Evolutionary conservation across 1,284 basidiomycete genomes (phyloP), one percentile per base, ranked within the genome.

Genomic region (Veloporphyrellus conicus): DNA sequence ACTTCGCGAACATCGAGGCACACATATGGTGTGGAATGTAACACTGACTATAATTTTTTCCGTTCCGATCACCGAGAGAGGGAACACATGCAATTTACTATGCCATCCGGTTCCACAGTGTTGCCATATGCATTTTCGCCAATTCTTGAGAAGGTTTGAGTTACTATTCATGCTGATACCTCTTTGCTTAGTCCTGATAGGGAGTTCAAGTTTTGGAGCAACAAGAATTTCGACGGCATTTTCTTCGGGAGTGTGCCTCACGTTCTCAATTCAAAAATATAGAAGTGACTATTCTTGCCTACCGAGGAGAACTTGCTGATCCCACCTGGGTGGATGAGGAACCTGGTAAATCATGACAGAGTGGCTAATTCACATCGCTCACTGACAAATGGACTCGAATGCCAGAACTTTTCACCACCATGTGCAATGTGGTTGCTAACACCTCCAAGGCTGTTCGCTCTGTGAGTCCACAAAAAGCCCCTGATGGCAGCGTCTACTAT

Each of bases 1-100:
- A 66, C 71, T 8, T 68, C 69, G 0, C 63, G 78, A 12, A 67
- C 78, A 14, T 64, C 78, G 1, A 74, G 65, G 54, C 55, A 65
- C 33, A 67, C 71, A 0, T 77, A 77, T 34, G 77, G 78, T 3
- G 48, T 62, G 0, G 41, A 60, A 11, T 64, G 62, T 19, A 0
- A 16, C 6, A 49, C 47, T 3, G 4, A 22, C 0, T 78, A 68
- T 34, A 43, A 68, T 19, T 15, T 53, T 1, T 35, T n/a, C 1
- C 51, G 70, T 41, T 12, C 54, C 1, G 69, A 71, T 25, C 76
- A 78, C 52, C 44, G 28, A 8, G 43, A 49, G 22, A 63, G 73
- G 38, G 25, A 41, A 15, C 22, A 42, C 14, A 48, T 16, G 0
- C 39, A 38, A 22, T 32, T 36, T 23, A n/a, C n/a, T 10, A 1